Evolutionary conservation across 2,329 filamentous ascomycete genomes (phyloP).

Genomic region (Penicillium brevicompactum): DNA sequence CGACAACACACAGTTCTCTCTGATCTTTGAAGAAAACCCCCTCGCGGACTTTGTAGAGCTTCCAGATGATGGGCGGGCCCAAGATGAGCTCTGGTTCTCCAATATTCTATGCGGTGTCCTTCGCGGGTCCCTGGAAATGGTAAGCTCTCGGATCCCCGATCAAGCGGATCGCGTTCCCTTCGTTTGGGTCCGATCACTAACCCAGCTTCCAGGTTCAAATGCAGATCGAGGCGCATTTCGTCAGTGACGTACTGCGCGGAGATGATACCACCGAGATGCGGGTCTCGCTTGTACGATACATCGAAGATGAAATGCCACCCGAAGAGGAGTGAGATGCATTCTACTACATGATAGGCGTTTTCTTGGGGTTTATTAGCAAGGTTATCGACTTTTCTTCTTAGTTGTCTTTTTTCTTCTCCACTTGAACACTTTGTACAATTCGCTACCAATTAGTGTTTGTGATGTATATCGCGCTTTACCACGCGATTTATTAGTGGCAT

Average conservation of each 20-base stretch:
- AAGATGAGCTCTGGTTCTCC: constrained; percentile 97
- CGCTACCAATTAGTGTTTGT: constrained; percentile 21
- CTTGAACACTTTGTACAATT: background rate
- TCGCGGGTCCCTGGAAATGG: constrained; percentile 92
- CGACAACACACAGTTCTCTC: constrained; percentile 94
- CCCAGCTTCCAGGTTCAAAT: constrained; percentile 70
- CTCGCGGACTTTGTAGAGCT: constrained; percentile 96
- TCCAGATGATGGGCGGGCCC: constrained; percentile 90
- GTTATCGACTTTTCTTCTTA: background rate
- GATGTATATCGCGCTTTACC: constrained; percentile 25
- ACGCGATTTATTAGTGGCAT: constrained; percentile 23
- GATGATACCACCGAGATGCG: constrained; percentile 98
- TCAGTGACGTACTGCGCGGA: constrained; percentile 87
- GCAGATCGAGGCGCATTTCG: constrained; percentile 96
- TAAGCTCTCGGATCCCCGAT: constrained; percentile 43
- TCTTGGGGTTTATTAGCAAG: background rate
- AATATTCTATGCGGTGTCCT: constrained; percentile 95
- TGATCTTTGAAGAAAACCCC: constrained; percentile 96
- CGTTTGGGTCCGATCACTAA: constrained; percentile 21
- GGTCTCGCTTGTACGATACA: constrained; percentile 86
- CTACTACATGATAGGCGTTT: constrained; percentile 8
- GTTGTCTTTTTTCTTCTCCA: background rate
- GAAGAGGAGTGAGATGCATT: constrained; percentile 74
- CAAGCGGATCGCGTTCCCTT: constrained; percentile 12
- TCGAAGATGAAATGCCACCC: constrained; percentile 95